Percentiles rank a stretch among this genome's conserved stretches.
Evolutionary conservation across 371 early-diverging fungal species (phyloP).

Genomic region (Mortierella sp.): DNA sequence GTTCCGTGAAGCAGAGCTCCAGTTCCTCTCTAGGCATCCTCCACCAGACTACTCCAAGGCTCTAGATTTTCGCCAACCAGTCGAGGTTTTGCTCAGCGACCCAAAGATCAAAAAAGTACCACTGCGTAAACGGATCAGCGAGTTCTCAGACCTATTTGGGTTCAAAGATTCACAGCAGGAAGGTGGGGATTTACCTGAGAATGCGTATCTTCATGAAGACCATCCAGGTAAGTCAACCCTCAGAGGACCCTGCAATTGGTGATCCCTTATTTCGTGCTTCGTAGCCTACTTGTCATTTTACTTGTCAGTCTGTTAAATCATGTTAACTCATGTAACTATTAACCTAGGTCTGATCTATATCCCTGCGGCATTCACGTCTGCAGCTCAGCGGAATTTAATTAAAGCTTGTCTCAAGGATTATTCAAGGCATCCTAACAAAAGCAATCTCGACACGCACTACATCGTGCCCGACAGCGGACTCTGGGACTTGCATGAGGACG

Average conservation of each 20-base stretch:
- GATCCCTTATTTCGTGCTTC: not conserved
- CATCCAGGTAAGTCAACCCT: slow-evolving; percentile 43
- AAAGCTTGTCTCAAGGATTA: slow-evolving; percentile 75
- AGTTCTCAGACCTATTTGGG: slow-evolving; percentile 51
- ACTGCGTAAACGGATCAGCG: slow-evolving; percentile 42
- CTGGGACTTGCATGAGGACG: slow-evolving; percentile 71
- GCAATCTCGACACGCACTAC: slow-evolving; percentile 89
- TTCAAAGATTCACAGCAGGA: slow-evolving; percentile 20
- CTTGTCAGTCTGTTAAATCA: not conserved
- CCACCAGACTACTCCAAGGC: slow-evolving; percentile 70
- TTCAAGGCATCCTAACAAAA: slow-evolving; percentile 79
- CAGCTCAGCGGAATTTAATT: slow-evolving; percentile 75
- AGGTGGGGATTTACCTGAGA: slow-evolving; percentile 9
- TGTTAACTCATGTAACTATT: not conserved
- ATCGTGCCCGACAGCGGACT: slow-evolving; percentile 74
- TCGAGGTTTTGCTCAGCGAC: slow-evolving; percentile 35
- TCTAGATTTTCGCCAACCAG: slow-evolving; percentile 63
- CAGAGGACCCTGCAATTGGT: not conserved
- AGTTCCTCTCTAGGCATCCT: slow-evolving; percentile 71
- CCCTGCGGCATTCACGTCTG: slow-evolving; percentile 76
- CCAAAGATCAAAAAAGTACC: slow-evolving; percentile 51
- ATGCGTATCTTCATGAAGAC: slow-evolving; percentile 56
- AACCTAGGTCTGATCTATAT: slow-evolving; percentile 80
- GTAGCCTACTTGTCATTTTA: not conserved
- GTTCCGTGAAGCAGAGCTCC: slow-evolving; percentile 83